These are phyloP conservation scores for Termitomyces eurrhizus DNA, from an alignment of 768 basidiomycete genomes.

Conservation along the genomic window DNA sequence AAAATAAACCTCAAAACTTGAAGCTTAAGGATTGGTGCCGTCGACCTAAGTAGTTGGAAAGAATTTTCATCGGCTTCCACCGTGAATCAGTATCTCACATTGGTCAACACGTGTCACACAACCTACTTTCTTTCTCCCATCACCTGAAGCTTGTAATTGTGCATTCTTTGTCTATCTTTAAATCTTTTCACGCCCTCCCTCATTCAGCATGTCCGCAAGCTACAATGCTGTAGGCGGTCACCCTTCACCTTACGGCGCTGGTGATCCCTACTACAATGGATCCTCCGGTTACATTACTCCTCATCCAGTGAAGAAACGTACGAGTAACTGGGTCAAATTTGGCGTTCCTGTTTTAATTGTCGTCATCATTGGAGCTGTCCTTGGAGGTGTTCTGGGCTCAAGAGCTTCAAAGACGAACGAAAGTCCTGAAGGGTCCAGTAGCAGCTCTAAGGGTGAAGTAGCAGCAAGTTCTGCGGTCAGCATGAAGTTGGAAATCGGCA, in stretches of 20 bases:
- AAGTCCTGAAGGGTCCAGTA: slow-evolving; percentile 17
- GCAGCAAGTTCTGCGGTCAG: slow-evolving; percentile 55
- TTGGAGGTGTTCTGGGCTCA: slow-evolving; percentile 80
- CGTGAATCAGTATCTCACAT: neutral
- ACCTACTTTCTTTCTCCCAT: slow-evolving; percentile 3
- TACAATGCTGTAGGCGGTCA: slow-evolving; percentile 24
- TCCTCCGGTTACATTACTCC: slow-evolving; percentile 71
- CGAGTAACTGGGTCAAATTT: slow-evolving; percentile 72
- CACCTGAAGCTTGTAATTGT: neutral
- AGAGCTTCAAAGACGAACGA: slow-evolving; percentile 39
- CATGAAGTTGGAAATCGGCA: slow-evolving; percentile 55
- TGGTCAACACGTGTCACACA: neutral
- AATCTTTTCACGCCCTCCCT: slow-evolving; percentile 10
- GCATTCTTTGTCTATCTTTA: slow-evolving; percentile 24
- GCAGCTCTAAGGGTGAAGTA: slow-evolving; percentile 35
- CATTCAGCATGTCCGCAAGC: slow-evolving; percentile 30
- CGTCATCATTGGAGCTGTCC: slow-evolving; percentile 61
- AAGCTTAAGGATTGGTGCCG: too few relatives aligned
- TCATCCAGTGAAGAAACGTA: slow-evolving; percentile 42
- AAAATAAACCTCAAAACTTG: too few relatives aligned
- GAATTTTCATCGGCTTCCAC: too few relatives aligned
- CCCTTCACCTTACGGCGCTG: slow-evolving; percentile 40
- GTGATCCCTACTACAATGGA: slow-evolving; percentile 65
- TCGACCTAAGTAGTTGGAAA: too few relatives aligned
- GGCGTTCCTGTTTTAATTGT: slow-evolving; percentile 65